A percentile compares a stretch with the other conserved stretches of the same genome.
Evolutionary conservation across 2,329 filamentous ascomycete species (phyloP).

Genomic region (Exophiala sideris): DNA sequence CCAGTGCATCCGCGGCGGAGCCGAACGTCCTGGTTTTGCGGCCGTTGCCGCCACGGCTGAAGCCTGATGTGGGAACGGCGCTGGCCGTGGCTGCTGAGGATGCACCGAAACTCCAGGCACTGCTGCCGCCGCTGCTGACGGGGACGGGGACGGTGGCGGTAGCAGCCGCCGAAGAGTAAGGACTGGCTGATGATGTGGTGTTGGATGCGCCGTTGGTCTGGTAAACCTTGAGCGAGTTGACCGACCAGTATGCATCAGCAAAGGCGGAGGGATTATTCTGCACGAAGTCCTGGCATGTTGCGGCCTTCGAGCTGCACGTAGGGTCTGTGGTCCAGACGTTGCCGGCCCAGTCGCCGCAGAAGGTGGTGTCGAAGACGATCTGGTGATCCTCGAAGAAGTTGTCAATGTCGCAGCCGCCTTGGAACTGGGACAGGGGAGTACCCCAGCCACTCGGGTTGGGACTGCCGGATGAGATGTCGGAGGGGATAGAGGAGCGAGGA

Average conservation of each 20-base stretch:
- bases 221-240: conserved; percentile 26
- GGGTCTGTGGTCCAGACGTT: conserved; percentile 58
- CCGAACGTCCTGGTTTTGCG: conserved; percentile 8
- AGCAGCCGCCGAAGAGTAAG: background rate
- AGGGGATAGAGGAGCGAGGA: conserved; percentile 62
- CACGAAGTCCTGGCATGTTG: conserved; percentile 71
- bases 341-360: conserved; percentile 90
- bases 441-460: conserved; percentile 70
- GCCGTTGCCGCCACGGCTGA: conserved; percentile 6
- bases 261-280: conserved; percentile 67
- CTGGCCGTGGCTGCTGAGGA: background rate
- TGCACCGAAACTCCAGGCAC: background rate
- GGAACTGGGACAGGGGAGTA: conserved; percentile 65
- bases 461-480: conserved; percentile 56
- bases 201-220: conserved; percentile 8
- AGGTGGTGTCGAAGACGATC: conserved; percentile 77
- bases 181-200: background rate
- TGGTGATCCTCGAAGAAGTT: conserved; percentile 67
- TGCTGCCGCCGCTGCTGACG: background rate
- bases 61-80: conserved; percentile 4
- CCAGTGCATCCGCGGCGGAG: conserved; percentile 7
- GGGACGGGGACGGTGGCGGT: background rate
- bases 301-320: conserved; percentile 59
- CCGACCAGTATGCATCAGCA: conserved; percentile 56
- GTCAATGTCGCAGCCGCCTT: conserved; percentile 67